A percentile compares a stretch with the other conserved stretches of the same genome.
Evolutionary conservation across 75 land plant genomes (phyloP).

Genomic region (Larix kaempferi): DNA sequence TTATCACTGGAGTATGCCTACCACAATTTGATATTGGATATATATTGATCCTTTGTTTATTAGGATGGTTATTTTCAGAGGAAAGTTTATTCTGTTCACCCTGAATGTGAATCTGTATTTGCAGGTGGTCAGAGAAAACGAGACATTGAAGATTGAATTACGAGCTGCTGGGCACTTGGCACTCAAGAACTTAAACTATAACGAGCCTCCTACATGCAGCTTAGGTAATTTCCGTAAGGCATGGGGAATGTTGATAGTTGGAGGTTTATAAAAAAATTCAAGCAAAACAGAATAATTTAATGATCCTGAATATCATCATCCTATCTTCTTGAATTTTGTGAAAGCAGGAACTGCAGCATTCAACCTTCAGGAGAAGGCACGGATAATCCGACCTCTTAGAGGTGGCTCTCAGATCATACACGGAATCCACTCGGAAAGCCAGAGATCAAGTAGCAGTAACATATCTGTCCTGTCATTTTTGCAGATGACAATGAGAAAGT

Average conservation of each 20-base stretch:
- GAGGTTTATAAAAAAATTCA: not conserved
- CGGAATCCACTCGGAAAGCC: not conserved
- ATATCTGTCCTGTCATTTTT: not conserved
- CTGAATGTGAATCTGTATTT: conserved; percentile 1
- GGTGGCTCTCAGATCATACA: conserved; percentile 7
- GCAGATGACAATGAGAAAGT: conserved; percentile 2
- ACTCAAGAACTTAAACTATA: not conserved
- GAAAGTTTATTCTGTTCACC: not conserved
- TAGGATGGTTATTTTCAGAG: not conserved
- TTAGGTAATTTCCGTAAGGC: not conserved
- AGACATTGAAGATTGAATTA: conserved; percentile 19
- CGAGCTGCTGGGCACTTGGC: conserved; percentile 8
- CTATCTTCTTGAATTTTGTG: not conserved
- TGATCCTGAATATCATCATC: not conserved
- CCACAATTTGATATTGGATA: not conserved
- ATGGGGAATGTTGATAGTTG: not conserved
- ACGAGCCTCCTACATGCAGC: not conserved
- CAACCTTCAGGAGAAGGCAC: conserved; percentile 3
- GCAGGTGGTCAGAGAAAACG: conserved; percentile 23
- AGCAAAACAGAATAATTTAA: not conserved
- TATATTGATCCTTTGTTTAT: not conserved
- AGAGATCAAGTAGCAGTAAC: not conserved
- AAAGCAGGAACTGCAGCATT: conserved; percentile 4
- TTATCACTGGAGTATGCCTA: not conserved
- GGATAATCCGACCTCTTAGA: conserved; percentile 8